Base-by-base conservation (phyloP, 2,329 filamentous ascomycete species). In the Fusarium subtropicale region DNA sequence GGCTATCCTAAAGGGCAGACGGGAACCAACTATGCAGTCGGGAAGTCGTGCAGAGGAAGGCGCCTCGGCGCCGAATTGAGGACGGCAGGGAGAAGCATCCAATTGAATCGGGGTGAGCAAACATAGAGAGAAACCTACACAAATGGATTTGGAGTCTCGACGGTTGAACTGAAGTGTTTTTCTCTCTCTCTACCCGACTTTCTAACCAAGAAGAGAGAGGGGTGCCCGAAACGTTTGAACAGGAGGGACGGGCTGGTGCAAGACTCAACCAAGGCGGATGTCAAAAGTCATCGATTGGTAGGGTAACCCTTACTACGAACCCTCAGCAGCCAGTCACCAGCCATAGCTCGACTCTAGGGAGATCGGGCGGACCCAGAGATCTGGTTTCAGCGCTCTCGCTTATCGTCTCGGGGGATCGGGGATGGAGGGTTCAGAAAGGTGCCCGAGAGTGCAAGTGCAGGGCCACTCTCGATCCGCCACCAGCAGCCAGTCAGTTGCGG, bases 301-400 rank as follows among this genome's bases (percentile, higher is more conserved):
- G 34, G 34, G 34, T 9, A n/a, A 18, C 34, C 7, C 34, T 33
- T 15, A 33, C 31, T 33, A 33, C 20, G 20, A 33, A 36, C 53
- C 55, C 41, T 60, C 45, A 48, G 31, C 53, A 56, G 30, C 41
- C 36, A 33, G 38, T 39, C 24, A 44, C 20, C 39, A 64, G 26
- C 18, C 33, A 30, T 30, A 30, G 28, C 28, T 30, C 28, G n/a
- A 28, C 38, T 24, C 7, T 26, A 26, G 31, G 42, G 30, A 45
- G 46, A 56, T 41, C 41, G 56, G 71, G 71, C 44, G 57, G 71
- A 71, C 74, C 75, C 76, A 74, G 69, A 66, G 75, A 76, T 77
- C 76, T 77, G 76, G 75, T 60, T 72, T 65, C 69, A 75, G 72
- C 65, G 64, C 62, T 66, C 73, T 77, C 75, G 76, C 76, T 77